Conservation (phyloP, 148 eudicot species). For the Hydrangea macrophylla region DNA sequence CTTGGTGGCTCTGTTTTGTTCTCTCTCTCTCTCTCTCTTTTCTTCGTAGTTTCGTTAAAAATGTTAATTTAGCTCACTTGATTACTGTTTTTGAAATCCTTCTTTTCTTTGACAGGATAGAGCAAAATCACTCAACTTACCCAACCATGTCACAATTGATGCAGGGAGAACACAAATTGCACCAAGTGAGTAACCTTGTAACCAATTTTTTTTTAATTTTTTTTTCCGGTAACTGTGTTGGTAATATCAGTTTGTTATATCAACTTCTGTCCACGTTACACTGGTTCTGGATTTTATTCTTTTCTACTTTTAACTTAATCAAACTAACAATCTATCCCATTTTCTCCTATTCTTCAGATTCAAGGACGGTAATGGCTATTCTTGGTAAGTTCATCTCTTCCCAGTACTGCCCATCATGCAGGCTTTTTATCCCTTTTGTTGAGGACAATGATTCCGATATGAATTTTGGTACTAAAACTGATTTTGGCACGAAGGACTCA, state of each 20-base stretch:
- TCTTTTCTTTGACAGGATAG: conserved; percentile 51
- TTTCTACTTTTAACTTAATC: background rate
- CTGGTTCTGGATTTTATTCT: background rate
- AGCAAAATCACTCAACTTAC: conserved; percentile 79
- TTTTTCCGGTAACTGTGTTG: background rate
- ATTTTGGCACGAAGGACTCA: background rate
- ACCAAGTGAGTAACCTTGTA: conserved; percentile 60
- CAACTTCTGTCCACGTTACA: background rate
- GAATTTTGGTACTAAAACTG: background rate
- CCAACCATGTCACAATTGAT: conserved; percentile 79
- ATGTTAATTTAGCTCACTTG: background rate
- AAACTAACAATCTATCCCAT: background rate
- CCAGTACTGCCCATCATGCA: background rate
- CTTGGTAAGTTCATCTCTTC: conserved; percentile 53
- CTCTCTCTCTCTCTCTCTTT: background rate
- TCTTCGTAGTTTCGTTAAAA: background rate
- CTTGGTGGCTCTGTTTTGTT: background rate
- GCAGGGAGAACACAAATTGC: conserved; percentile 99
- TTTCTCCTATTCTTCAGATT: conserved; percentile 54
- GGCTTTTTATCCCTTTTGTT: background rate
- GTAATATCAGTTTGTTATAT: background rate
- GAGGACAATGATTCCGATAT: background rate
- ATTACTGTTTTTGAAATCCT: conserved; percentile 1
- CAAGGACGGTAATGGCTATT: conserved; percentile 96
- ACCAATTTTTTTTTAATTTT: conserved; percentile 1